Percentiles rank a stretch among this genome's conserved stretches.
Evolutionary conservation across 2,329 filamentous ascomycete species (phyloP).

Genomic region (Xylaria polymorpha): DNA sequence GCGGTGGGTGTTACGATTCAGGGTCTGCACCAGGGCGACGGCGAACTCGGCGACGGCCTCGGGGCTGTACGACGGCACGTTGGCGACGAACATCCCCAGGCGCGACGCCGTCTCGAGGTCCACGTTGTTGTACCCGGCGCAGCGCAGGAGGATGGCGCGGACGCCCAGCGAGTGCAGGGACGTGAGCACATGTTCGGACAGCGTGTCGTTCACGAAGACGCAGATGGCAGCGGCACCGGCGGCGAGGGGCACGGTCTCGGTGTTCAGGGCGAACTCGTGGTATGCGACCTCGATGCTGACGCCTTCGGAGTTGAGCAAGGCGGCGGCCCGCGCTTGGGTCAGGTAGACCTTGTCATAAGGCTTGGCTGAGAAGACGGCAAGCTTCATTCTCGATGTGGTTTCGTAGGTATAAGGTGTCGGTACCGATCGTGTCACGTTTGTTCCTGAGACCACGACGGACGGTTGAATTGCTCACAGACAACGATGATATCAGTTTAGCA

Average conservation of each 20-base stretch:
- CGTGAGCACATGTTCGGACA: conserved; percentile 63
- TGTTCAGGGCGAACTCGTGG: conserved; percentile 67
- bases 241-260: conserved; percentile 67
- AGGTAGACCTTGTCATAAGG: conserved; percentile 70
- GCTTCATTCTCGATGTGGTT: conserved; percentile 51
- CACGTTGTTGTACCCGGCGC: conserved; percentile 76
- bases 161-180: conserved; percentile 63
- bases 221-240: conserved; percentile 68
- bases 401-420: background rate
- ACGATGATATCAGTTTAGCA: conserved; percentile 8
- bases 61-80: conserved; percentile 75
- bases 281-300: conserved; percentile 61
- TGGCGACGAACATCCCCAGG: conserved; percentile 70
- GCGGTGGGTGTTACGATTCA: conserved; percentile 75
- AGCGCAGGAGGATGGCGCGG: conserved; percentile 71
- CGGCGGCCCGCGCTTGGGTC: conserved; percentile 54
- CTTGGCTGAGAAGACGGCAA: conserved; percentile 74
- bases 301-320: conserved; percentile 48
- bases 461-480: too few relatives aligned
- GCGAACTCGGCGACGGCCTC: conserved; percentile 77
- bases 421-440: background rate
- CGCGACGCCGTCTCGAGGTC: conserved; percentile 66
- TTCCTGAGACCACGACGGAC: too few relatives aligned
- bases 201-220: conserved; percentile 74
- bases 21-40: conserved; percentile 73